Base-by-base conservation (phyloP, 2,329 filamentous ascomycete species). In the Ophiostoma quercus region DNA sequence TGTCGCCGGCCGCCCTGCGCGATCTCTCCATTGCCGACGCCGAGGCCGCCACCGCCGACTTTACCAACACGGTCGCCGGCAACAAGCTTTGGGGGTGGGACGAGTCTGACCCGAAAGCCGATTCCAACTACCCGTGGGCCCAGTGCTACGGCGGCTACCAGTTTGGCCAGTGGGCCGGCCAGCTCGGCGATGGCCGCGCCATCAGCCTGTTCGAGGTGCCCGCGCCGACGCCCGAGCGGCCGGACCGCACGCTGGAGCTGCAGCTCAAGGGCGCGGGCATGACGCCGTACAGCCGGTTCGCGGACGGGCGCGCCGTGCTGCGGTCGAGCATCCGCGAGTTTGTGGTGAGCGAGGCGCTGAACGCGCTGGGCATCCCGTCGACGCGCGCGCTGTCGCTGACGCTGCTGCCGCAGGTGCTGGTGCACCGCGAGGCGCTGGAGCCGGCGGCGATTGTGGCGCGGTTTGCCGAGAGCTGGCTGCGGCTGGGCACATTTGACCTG, bases 401-500 rank as follows among this genome's bases (percentile, higher is more conserved):
- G 0, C 81, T 95, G 19, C 82, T 92, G 16, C 92, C 92, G 0
- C 84, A 92, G 68, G 84, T 86, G 39, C 88, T 85, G 72, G 94
- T 97, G 0, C 78, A 88, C 43, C 86, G 95, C 70, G 95, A 99
- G 80, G 87, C 86, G 3, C 79, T 91, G 2, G 95, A 99, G 78
- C 93, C 94, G 0, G 94, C 93, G 16, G 95, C 95, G 11, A 95
- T 99, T 71, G 95, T 99, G 14, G 86, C 92, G 37, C 88, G 95
- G 12, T 97, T 97, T 76, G 95, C 95, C 0, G 88, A 97, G 78
- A 90, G 87, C 22, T 99, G 95, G 95, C 80, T 99, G 65, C 86
- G 95, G 32, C 88, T 99, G 67, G 95, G 95, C n/a, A 98, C 90
- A 25, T 99, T 99, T 77, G 96, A 99, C 76, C 85, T 99, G n/a